phyloP scores from a whole-genome alignment of 2,329 filamentous ascomycete genomes.

The Phyllosticta paracitricarpa region DNA sequence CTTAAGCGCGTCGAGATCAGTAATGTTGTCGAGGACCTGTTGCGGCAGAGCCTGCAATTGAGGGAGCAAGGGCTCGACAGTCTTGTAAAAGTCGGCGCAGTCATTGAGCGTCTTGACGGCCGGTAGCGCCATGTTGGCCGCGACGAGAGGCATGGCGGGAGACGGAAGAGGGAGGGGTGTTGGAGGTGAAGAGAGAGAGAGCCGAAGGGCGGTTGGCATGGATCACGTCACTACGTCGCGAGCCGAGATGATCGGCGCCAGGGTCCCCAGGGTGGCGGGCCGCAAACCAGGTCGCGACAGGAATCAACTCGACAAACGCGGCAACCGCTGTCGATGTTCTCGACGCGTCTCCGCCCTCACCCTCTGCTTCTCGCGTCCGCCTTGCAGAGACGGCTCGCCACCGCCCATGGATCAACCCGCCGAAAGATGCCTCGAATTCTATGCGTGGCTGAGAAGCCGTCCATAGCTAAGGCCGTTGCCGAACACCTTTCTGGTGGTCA shows the following conservation, averaged over 20 bases:
- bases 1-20: slow-evolving; percentile 52
- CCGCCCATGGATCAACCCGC: not conserved
- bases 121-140: slow-evolving; percentile 53
- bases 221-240: slow-evolving; percentile 6
- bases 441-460: slow-evolving; percentile 80
- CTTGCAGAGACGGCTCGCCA: not conserved
- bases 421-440: slow-evolving; percentile 46
- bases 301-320: slow-evolving; percentile 3
- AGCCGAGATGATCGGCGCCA: slow-evolving; percentile 2
- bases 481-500: slow-evolving; percentile 68
- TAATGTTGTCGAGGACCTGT: slow-evolving; percentile 44
- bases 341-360: not conserved
- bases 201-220: not conserved
- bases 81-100: slow-evolving; percentile 64
- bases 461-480: slow-evolving; percentile 90
- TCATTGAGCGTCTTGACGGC: slow-evolving; percentile 60
- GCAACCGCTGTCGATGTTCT: not conserved
- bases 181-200: not conserved
- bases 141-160: not conserved
- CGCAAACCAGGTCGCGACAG: not conserved
- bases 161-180: not conserved
- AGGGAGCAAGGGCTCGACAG: slow-evolving; percentile 69
- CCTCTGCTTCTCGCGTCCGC: not conserved
- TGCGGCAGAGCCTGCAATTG: slow-evolving; percentile 40
- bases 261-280: slow-evolving; percentile 1